Conservation (phyloP, 2,329 filamentous ascomycete genomes). For the Sporothrix luriei region DNA sequence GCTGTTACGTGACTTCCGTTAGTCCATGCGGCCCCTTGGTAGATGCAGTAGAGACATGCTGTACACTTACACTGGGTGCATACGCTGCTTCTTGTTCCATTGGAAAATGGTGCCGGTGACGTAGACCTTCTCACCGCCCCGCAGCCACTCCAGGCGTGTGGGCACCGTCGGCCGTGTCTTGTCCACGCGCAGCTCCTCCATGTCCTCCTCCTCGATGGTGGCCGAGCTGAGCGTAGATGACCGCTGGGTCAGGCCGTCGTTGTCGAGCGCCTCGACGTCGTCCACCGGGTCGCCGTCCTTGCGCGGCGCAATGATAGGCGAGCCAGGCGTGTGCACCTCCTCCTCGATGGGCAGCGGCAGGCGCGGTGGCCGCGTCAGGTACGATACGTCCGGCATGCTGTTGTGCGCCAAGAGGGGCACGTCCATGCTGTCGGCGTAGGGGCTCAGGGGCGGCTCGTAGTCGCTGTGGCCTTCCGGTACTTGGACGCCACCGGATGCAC, state of each 20-base stretch:
- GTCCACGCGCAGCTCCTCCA: conserved; percentile 74
- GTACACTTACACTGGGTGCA: conserved; percentile 78
- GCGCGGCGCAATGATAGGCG: conserved; percentile 77
- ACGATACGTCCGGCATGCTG: conserved; percentile 65
- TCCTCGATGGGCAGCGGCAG: conserved; percentile 92
- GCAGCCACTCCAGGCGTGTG: conserved; percentile 82
- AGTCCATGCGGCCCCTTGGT: not conserved
- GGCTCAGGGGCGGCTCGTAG: conserved; percentile 40
- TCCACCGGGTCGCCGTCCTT: conserved; percentile 59
- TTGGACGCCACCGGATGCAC: conserved; percentile 8
- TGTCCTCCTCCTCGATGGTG: conserved; percentile 61
- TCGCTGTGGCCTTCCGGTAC: conserved; percentile 37
- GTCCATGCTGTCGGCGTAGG: conserved; percentile 46
- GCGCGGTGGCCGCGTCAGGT: conserved; percentile 74
- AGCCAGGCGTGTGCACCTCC: conserved; percentile 84
- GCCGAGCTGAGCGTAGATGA: conserved; percentile 63
- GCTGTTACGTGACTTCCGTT: conserved; percentile 41
- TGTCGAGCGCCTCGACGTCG: conserved; percentile 56
- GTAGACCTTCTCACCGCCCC: conserved; percentile 84
- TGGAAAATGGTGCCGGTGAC: conserved; percentile 97
- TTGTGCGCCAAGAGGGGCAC: conserved; percentile 53
- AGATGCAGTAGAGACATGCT: not conserved
- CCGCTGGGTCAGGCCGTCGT: conserved; percentile 53
- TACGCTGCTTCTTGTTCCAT: conserved; percentile 91
- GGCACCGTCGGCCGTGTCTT: conserved; percentile 78